Percentiles rank a stretch among this genome's conserved stretches.
These are phyloP conservation scores for Rachicladosporium sp. DNA, from an alignment of 2,329 filamentous ascomycete species.

Conservation along the genomic window DNA sequence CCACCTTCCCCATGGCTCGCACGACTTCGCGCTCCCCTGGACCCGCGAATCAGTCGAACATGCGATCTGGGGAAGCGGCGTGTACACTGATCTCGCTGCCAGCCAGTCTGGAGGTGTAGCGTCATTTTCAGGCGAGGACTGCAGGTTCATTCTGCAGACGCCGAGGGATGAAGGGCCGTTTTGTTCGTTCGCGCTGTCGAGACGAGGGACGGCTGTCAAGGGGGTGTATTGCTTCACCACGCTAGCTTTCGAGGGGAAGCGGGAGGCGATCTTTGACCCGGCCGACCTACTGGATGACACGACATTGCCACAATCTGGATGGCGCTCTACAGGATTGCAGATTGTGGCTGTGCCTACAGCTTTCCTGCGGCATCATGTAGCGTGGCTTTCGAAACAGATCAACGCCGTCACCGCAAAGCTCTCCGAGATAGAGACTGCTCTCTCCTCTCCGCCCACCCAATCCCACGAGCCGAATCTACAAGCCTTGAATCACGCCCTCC, in stretches of 20 bases:
- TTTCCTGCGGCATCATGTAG: neutral
- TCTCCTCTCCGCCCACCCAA: neutral
- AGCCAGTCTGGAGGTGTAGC: constrained; percentile 4
- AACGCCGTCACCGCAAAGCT: neutral
- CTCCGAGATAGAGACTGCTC: neutral
- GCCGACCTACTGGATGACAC: neutral
- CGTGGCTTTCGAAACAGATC: neutral
- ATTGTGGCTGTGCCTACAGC: constrained; percentile 5
- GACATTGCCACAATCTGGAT: constrained; percentile 2
- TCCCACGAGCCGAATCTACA: neutral
- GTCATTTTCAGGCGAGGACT: constrained; percentile 1
- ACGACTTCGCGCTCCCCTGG: neutral
- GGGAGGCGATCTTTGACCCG: neutral
- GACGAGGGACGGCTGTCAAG: constrained; percentile 1
- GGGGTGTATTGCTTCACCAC: constrained; percentile 1
- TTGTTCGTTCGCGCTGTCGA: constrained; percentile 2
- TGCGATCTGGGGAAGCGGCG: constrained; percentile 3
- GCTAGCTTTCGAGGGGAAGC: no score
- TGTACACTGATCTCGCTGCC: neutral
- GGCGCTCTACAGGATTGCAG: constrained; percentile 4
- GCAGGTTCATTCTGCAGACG: constrained; percentile 4
- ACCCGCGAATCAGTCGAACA: neutral
- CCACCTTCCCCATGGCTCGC: no score
- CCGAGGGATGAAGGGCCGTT: constrained; percentile 4
- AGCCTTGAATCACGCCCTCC: neutral